phyloP scores from a whole-genome alignment of 495 filamentous ascomycete genomes.

The Aspergillus indologenus region DNA sequence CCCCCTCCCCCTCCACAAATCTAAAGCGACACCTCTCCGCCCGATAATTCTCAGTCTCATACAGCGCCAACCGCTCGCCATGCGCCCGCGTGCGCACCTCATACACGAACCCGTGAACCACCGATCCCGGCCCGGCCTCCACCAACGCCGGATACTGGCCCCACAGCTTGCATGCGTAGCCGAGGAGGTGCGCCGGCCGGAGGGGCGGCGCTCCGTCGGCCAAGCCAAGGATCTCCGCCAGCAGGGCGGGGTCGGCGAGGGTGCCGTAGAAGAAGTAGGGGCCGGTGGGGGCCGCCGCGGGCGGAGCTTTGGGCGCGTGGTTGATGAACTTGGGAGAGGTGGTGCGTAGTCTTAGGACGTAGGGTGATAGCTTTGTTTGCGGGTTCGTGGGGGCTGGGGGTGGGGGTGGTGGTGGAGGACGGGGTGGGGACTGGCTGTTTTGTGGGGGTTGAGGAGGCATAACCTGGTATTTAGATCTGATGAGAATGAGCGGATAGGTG shows the following conservation, averaged over 20 bases:
- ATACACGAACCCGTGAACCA: constrained; percentile 27
- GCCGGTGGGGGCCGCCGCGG: constrained; percentile 14
- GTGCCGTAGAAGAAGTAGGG: constrained; percentile 39
- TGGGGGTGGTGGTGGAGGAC: constrained; percentile 9
- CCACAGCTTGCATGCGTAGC: constrained; percentile 25
- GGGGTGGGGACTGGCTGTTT: too few relatives aligned
- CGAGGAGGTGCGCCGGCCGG: constrained; percentile 16
- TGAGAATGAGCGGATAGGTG: too few relatives aligned
- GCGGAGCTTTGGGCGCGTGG: constrained; percentile 11
- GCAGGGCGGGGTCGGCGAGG: constrained; percentile 21
- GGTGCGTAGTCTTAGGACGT: constrained; percentile 16
- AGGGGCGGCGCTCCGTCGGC: constrained; percentile 13
- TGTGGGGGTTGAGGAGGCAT: too few relatives aligned
- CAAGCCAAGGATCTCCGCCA: constrained; percentile 21
- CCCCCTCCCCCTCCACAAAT: constrained; percentile 21
- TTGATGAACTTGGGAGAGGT: constrained; percentile 16
- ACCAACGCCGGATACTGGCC: constrained; percentile 31
- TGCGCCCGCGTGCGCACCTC: constrained; percentile 19
- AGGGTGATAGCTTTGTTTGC: constrained; percentile 13
- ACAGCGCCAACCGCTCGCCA: constrained; percentile 24
- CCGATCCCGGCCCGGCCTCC: constrained; percentile 13
- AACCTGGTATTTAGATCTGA: too few relatives aligned
- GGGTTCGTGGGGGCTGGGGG: constrained; percentile 15
- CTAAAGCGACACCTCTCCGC: constrained; percentile 19
- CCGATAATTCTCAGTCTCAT: constrained; percentile 30